Base-by-base conservation (phyloP, 2,329 filamentous ascomycete species). In the Fusarium buharicum region DNA sequence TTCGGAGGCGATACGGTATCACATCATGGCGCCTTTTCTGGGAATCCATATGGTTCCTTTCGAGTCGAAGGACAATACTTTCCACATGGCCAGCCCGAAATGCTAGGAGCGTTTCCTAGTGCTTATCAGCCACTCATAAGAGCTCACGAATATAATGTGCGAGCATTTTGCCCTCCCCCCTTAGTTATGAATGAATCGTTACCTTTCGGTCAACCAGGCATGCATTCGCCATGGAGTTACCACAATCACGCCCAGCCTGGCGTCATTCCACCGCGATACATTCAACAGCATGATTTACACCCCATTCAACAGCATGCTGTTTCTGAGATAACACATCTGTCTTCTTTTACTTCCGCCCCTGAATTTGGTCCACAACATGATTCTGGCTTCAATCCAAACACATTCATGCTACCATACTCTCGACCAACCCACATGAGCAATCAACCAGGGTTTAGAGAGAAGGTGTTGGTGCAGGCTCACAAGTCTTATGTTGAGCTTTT, bases 401-500 rank as follows among this genome's bases (percentile, higher is more conserved):
- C 52, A 18, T 47, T 37, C 33, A 44, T 38, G 10, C 58, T 56
- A 11, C 28, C 50, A 12, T 61, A 58, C 36, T 20, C 51, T 24
- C 56, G 51, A 8, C 50, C 59, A 31, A 10, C 56, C 22, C 49
- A 55, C 44, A 55, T 55, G 27, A 55, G 30, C 11, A 58, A 33
- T 28, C 72, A 69, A 30, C 64, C 63, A 14, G 77, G 76, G 9
- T 91, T 91, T 70, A 88, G 86, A 63, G 90, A 92, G 62, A 89
- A 86, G 62, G 85, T 86, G 3, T 76, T 93, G 20, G 79, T 84
- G 13, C 88, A 87, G 77, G 90, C 90, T n/a, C 88, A 93, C 72
- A 82, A 82, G 64, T 84, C 88, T 28, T 93, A 93, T 74, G 80
- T 90, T 43, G 88, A 92, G 62, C 81, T 94, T 8, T 77, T 93